Evolutionary conservation across 352 stramenopile genomes (phyloP), one percentile per base, ranked within the genome.

Genomic region (Phytophthora lateralis): DNA sequence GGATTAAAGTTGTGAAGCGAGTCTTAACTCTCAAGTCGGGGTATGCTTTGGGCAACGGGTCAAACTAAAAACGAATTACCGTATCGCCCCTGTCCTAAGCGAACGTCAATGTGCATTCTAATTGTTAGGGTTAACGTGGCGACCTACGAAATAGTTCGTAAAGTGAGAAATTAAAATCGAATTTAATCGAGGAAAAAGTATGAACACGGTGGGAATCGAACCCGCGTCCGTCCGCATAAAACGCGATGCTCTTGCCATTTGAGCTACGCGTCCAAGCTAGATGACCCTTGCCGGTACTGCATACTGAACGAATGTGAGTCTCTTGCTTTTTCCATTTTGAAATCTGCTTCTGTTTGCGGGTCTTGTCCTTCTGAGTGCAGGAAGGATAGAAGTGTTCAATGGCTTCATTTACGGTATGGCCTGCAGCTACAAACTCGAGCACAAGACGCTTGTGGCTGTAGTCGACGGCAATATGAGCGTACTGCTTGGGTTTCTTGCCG

Each of bases 301-400:
- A 54, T 9, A 49, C 14, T 1, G 32, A 32, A 0, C 4, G 6
- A 32, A 63, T 56, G n/a, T 20, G 14, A 1, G 0, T 26, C 12
- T 39, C 41, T 43, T 60, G 29, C 12, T 63, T 50, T 34, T 57
- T 63, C 38, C 46, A 63, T 9, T 57, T 63, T 24, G 21, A 24
- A 24, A 24, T 24, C 21, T 24, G 21, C 21, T 24, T 24, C 21
- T 24, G 21, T 24, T 24, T 24, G 21, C 21, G 21, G 21, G 21
- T 24, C 21, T 24, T 24, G 21, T 24, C 21, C 21, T 24, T 24
- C 21, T 24, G 21, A 24, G 21, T 3, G 21, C 21, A 24, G 21
- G 21, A 24, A 24, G 21, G 21, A 24, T 24, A 24, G 1, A 24
- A 24, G 21, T 24, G 21, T 24, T 24, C 21, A 24, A 24, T 24